Base-by-base conservation (phyloP, 495 filamentous ascomycete genomes). In the Neurospora intermedia region DNA sequence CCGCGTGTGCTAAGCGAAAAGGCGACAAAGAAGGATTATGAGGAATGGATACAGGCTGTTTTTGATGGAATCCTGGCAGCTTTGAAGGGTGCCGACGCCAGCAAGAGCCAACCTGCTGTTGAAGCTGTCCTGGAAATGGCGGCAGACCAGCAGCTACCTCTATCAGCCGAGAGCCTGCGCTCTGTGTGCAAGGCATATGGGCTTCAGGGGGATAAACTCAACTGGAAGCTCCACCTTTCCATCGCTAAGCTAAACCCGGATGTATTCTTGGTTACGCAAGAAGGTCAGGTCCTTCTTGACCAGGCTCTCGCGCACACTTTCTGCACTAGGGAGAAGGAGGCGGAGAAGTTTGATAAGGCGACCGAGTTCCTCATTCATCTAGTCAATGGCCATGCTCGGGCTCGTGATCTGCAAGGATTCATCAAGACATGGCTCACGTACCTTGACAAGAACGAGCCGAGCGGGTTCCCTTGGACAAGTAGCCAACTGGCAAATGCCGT, bases 201-300 rank as follows among this genome's bases (percentile, higher is more conserved):
- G 1, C 73, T 87, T 13, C 45, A 71, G 4, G 74, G 80, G 27
- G 76, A 83, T 39, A 71, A 75, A 18, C 84, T 85, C 9, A 83
- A 91, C 54, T 94, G 91, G 92, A 81, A 78, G 31, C 76, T 94
- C 9, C 80, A 92, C 4, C 83, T 88, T 31, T 82, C 88, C 69
- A 81, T 91, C 13, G 82, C 93, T 18, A 84, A 89, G 48, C 86
- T 92, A 23, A 91, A 93, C 73, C 84, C 89, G 4, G 90, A 93
- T 77, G 86, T 92, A 13, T 93, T 93, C 75, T 80, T 93, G 16
- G 75, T 84, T 11, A 76, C 81, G 0, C 71, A 80, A 15, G 77
- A 76, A 0, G 81, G 80, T 4, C 76, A 78, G 38, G 70, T 70
- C 59, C 79, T 85, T 23, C 75, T 85, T 2, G 76, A 82, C 1